Conservation (phyloP, 805 yeast species). For the Jamesozyma spencerorum region DNA sequence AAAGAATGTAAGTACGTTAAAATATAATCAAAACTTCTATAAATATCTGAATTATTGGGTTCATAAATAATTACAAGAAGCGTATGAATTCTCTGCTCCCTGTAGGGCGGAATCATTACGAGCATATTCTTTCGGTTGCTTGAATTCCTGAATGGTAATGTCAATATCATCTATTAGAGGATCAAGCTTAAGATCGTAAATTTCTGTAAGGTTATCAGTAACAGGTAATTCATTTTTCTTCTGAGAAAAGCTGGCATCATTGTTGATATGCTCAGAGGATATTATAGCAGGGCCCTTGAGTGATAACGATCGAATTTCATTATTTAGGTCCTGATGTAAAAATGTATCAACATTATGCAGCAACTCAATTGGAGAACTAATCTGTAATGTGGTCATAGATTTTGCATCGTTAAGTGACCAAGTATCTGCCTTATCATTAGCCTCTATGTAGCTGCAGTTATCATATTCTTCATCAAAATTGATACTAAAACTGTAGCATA, state of each 20-base stretch:
- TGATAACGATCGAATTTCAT: background rate
- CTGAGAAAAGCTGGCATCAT: no score
- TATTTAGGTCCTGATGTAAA: background rate
- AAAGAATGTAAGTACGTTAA: no score
- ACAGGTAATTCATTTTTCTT: no score
- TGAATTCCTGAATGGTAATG: conserved; percentile 11
- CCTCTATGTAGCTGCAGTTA: conserved; percentile 8
- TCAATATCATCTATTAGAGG: conserved; percentile 13
- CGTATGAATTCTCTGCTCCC: background rate
- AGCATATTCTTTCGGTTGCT: background rate
- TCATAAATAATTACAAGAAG: conserved; percentile 1
- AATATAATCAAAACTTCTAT: no score
- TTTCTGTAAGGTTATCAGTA: no score
- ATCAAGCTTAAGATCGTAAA: conserved; percentile 3
- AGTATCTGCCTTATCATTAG: conserved; percentile 10
- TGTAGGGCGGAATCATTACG: background rate
- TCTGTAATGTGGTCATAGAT: conserved; percentile 11
- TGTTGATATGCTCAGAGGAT: no score
- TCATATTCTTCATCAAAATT: conserved; percentile 21
- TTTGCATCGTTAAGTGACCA: conserved; percentile 4
- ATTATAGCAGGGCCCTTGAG: background rate
- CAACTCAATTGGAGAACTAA: conserved; percentile 4
- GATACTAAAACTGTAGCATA: conserved; percentile 24
- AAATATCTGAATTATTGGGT: no score
- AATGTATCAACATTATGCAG: background rate